A percentile compares a stretch with the other conserved stretches of the same genome.
phyloP scores from a whole-genome alignment of 1,139 yeast species.

The Pneumocystis canis region DNA sequence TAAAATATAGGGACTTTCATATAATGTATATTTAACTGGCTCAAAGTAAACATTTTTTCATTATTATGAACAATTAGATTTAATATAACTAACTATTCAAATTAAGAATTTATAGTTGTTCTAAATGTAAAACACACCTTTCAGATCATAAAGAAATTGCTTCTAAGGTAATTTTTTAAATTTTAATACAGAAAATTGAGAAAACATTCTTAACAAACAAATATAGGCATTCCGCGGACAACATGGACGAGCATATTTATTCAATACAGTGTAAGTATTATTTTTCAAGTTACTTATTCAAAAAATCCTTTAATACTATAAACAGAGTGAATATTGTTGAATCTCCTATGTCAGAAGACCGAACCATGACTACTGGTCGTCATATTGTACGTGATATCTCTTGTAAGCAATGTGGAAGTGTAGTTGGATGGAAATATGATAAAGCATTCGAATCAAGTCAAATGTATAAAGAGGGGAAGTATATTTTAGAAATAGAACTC shows the following conservation, averaged over 20 bases:
- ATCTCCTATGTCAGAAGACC: conserved; percentile 23
- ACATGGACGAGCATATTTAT: conserved; percentile 29
- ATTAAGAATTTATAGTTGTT: conserved; percentile 27
- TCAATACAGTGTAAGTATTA: conserved; percentile 25
- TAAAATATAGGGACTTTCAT: conserved; percentile 26
- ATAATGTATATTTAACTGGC: conserved; percentile 22
- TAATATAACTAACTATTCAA: neutral
- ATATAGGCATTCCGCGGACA: conserved; percentile 28
- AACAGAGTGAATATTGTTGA: conserved; percentile 26
- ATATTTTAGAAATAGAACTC: conserved; percentile 43
- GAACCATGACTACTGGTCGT: conserved; percentile 55
- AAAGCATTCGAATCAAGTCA: conserved; percentile 42
- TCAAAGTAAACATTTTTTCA: neutral
- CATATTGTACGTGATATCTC: conserved; percentile 49
- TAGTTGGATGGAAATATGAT: conserved; percentile 68
- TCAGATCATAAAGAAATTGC: conserved; percentile 25
- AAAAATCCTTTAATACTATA: neutral
- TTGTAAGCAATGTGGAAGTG: conserved; percentile 50
- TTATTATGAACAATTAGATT: neutral
- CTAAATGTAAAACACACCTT: conserved; percentile 28
- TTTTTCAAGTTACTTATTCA: neutral
- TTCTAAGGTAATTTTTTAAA: conserved; percentile 21
- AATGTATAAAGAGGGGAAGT: conserved; percentile 64
- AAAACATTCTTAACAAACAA: neutral
- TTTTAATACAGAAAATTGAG: neutral